phyloP scores from a whole-genome alignment of 2,329 filamentous ascomycete species.

The Rosellinia necatrix region DNA sequence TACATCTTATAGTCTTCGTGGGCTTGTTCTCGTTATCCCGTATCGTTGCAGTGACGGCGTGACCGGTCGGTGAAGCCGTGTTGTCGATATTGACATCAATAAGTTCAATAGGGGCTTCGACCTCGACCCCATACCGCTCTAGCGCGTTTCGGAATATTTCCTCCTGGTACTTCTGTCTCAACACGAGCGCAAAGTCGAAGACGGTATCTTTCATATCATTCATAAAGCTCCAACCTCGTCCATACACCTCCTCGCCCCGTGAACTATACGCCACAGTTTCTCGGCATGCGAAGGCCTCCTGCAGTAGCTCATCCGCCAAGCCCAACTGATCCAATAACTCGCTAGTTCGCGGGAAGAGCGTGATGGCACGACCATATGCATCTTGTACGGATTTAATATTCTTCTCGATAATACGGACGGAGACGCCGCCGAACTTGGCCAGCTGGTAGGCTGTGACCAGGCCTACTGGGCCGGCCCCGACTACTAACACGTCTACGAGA shows the following conservation, averaged over 20 bases:
- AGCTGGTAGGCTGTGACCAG: slow-evolving; percentile 51
- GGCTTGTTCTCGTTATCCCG: not conserved
- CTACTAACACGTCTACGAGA: slow-evolving; percentile 43
- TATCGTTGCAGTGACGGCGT: slow-evolving; percentile 18
- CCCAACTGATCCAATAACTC: slow-evolving; percentile 59
- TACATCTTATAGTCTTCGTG: slow-evolving; percentile 37
- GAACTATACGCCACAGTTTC: slow-evolving; percentile 54
- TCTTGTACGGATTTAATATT: slow-evolving; percentile 49
- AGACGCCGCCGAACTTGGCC: slow-evolving; percentile 44
- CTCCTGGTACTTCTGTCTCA: slow-evolving; percentile 61
- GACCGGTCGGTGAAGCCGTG: not conserved
- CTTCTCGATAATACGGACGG: slow-evolving; percentile 54
- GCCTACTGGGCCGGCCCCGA: slow-evolving; percentile 53
- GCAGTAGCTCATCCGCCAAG: slow-evolving; percentile 53
- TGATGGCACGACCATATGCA: slow-evolving; percentile 58
- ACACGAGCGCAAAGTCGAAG: slow-evolving; percentile 57
- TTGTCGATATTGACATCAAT: slow-evolving; percentile 43
- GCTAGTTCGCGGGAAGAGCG: slow-evolving; percentile 55
- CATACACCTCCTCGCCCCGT: slow-evolving; percentile 48
- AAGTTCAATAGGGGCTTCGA: slow-evolving; percentile 46
- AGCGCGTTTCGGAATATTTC: slow-evolving; percentile 51
- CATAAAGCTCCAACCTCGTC: slow-evolving; percentile 57
- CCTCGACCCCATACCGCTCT: slow-evolving; percentile 41
- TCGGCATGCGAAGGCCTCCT: slow-evolving; percentile 57
- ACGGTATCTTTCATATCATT: slow-evolving; percentile 56